Evolutionary conservation across 305 asterid species (phyloP), one percentile per base, ranked within the genome.

Genomic region (Fraxinus greggii): DNA sequence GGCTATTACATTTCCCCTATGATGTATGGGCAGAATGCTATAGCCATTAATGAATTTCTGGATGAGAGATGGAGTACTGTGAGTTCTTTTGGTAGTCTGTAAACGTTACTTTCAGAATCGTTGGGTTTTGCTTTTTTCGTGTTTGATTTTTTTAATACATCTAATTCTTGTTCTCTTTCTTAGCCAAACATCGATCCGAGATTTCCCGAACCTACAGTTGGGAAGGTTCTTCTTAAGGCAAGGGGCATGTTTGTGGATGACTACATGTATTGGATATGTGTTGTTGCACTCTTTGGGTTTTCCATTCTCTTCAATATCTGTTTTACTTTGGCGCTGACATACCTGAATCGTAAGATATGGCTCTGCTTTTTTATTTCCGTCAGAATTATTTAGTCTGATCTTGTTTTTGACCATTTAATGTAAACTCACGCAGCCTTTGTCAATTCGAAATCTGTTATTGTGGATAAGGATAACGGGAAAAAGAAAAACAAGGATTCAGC

Each of bases 21-120:
- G 98, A 91, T 91, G 91, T 94, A 93, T 67, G 97, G 93, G 78
- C 97, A 93, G 88, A 94, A 93, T 78, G 98, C 98, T 40, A 84
- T 94, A 51, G 94, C 94, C 86, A 92, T 94, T 80, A 94, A 94
- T 70, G 98, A 94, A 86, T 94, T 94, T 84, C 86, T 93, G 32
- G 98, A 91, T 40, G 75, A 91, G 42, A 89, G 98, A 93, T 94
- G 98, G 98, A 92, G 93, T 80, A 54, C 96, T 38, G 98, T 94
- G 90, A 89, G 98, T 80, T 61, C 74, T 78, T 45, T 10, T 72
- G 45, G 56, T 80, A 69, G 40, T 79, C 56, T 80, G 38, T 67
- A 59, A 67, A 29, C 40, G 76, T 74, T 45, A 35, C 38, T 19
- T 21, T 28, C 29, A 17, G 72, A 72, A 32, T 67, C 5, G 15